Conservation (phyloP, 2,329 filamentous ascomycete genomes). For the Calonectria honghensis region DNA sequence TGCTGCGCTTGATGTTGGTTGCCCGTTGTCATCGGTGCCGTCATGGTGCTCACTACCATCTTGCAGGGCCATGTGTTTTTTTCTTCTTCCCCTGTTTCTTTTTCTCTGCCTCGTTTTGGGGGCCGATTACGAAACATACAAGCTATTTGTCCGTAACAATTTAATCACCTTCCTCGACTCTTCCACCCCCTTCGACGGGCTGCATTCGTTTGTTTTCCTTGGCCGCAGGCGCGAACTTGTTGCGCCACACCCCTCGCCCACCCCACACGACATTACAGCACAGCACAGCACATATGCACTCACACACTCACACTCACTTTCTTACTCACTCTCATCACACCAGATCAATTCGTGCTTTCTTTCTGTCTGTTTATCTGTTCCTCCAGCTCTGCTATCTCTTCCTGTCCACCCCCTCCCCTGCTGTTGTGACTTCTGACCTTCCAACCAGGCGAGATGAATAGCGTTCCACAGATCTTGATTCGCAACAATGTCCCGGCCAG, state of each 20-base stretch:
- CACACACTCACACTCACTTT: constrained; percentile 6
- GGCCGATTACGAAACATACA: constrained; percentile 11
- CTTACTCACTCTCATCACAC: constrained; percentile 12
- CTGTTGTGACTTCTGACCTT: constrained; percentile 53
- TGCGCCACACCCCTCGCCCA: constrained; percentile 7
- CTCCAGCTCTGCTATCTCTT: not conserved
- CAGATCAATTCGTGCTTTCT: not conserved
- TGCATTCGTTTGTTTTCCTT: constrained; percentile 7
- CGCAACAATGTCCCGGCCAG: constrained; percentile 60
- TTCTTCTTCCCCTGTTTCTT: not conserved
- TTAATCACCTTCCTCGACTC: constrained; percentile 6
- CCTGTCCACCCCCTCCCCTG: not conserved
- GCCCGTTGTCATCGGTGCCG: constrained; percentile 5
- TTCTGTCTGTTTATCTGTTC: not conserved
- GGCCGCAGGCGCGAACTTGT: not conserved
- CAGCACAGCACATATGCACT: not conserved
- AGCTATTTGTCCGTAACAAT: constrained; percentile 1
- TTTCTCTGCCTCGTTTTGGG: constrained; percentile 9
- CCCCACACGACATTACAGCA: not conserved
- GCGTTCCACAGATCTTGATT: constrained; percentile 64
- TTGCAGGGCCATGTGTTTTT: constrained; percentile 5
- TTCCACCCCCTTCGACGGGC: not conserved
- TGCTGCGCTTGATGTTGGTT: constrained; percentile 7
- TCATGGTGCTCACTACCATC: not conserved
- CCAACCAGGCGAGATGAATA: constrained; percentile 61